Conservation (phyloP, 2,329 filamentous ascomycete genomes). For the Paecilomyces variotii region DNA sequence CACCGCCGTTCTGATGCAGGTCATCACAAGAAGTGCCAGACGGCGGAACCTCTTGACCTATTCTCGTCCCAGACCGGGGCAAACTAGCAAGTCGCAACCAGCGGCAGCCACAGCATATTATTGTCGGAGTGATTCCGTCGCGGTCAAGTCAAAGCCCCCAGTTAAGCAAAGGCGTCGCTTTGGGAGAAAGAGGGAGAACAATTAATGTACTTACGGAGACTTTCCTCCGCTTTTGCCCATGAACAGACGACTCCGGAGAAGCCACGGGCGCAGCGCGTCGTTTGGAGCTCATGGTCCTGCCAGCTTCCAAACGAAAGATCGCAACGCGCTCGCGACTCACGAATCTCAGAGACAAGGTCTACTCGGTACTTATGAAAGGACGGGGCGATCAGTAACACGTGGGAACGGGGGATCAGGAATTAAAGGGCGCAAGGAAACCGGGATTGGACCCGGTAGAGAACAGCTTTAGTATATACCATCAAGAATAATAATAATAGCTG, state of each 20-base stretch:
- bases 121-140: background rate
- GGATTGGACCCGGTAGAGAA: background rate
- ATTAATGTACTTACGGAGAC: slow-evolving; percentile 44
- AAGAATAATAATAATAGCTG: background rate
- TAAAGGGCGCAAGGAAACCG: background rate
- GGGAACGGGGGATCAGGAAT: background rate
- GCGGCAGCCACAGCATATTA: background rate
- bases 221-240: slow-evolving; percentile 52
- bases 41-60: background rate
- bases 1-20: background rate
- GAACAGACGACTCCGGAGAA: slow-evolving; percentile 44
- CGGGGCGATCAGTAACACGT: background rate
- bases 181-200: background rate
- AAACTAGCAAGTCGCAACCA: background rate
- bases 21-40: background rate
- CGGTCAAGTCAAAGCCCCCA: background rate
- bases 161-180: background rate
- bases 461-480: background rate
- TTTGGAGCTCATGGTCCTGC: slow-evolving; percentile 37
- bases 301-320: background rate
- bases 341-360: background rate
- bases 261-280: slow-evolving; percentile 46
- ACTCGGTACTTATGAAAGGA: background rate
- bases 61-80: background rate
- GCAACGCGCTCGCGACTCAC: slow-evolving; percentile 2